Evolutionary conservation across 192 early-diverging fungal species (phyloP).

Genomic region (Coemansia aciculifera): DNA sequence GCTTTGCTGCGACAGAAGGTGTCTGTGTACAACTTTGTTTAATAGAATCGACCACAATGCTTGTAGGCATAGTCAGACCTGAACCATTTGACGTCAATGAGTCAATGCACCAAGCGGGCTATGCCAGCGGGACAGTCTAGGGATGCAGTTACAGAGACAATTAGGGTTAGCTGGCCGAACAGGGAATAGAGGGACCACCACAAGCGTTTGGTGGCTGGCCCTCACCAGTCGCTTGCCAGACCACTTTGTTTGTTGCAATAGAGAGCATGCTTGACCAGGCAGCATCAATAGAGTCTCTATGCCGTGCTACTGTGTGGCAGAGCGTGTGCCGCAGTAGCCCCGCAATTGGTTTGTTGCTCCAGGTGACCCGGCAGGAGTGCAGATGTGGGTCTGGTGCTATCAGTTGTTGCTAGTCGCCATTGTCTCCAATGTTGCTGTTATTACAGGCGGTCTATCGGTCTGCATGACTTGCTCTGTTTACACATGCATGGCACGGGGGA

Average conservation of each 20-base stretch:
- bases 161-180: neutral
- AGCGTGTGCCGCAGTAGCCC: constrained; percentile 9
- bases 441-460: neutral
- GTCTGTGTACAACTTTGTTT: neutral
- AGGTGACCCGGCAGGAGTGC: constrained; percentile 11
- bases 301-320: constrained; percentile 5
- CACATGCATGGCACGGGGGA: neutral
- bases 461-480: constrained; percentile 1
- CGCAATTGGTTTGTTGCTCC: constrained; percentile 5
- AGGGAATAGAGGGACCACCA: neutral
- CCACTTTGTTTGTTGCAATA: neutral
- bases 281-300: neutral
- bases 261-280: neutral
- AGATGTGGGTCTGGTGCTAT: constrained; percentile 1
- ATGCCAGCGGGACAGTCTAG: neutral
- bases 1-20: neutral
- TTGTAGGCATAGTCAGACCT: neutral
- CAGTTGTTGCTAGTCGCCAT: neutral
- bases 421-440: constrained; percentile 10
- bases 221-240: constrained; percentile 1
- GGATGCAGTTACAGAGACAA: constrained; percentile 1
- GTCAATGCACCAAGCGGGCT: too few relatives aligned
- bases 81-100: too few relatives aligned
- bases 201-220: neutral
- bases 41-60: neutral